These are phyloP conservation scores for Sugiyamaella grinbergsii DNA, from an alignment of 1,139 yeast genomes.

Conservation along the genomic window DNA sequence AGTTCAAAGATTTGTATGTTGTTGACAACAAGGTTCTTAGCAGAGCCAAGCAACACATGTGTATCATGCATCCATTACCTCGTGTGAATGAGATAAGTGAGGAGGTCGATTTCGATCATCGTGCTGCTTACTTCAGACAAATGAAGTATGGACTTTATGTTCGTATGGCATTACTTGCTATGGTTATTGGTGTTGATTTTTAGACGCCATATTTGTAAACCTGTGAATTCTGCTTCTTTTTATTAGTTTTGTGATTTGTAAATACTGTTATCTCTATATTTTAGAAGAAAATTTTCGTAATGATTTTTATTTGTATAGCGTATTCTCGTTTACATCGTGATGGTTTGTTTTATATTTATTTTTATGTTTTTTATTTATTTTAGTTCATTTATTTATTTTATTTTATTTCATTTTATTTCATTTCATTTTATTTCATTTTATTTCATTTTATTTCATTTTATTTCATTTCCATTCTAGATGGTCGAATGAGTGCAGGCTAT, in stretches of 20 bases:
- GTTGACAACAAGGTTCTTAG: conserved; percentile 90
- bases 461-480: conserved; percentile 1
- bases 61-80: conserved; percentile 98
- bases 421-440: conserved; percentile 12
- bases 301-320: conserved; percentile 17
- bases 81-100: conserved; percentile 94
- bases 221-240: conserved; percentile 10
- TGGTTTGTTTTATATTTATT: conserved; percentile 19
- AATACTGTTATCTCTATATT: conserved; percentile 19
- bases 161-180: conserved; percentile 97
- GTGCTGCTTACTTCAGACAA: conserved; percentile 99
- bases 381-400: conserved; percentile 18
- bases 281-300: conserved; percentile 17
- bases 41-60: conserved; percentile 97
- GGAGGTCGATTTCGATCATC: conserved; percentile 98
- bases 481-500: neutral
- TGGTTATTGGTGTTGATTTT: conserved; percentile 74
- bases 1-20: conserved; percentile 87
- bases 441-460: conserved; percentile 13
- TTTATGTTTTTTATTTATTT: conserved; percentile 11
- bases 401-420: conserved; percentile 19
- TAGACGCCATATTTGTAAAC: conserved; percentile 17
- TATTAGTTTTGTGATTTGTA: conserved; percentile 9
- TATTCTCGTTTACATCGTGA: conserved; percentile 12
- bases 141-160: conserved; percentile 81